Percentiles rank a stretch among this genome's conserved stretches.
phyloP scores from a whole-genome alignment of 2,329 filamentous ascomycete species.

The Apiospora arundinis region DNA sequence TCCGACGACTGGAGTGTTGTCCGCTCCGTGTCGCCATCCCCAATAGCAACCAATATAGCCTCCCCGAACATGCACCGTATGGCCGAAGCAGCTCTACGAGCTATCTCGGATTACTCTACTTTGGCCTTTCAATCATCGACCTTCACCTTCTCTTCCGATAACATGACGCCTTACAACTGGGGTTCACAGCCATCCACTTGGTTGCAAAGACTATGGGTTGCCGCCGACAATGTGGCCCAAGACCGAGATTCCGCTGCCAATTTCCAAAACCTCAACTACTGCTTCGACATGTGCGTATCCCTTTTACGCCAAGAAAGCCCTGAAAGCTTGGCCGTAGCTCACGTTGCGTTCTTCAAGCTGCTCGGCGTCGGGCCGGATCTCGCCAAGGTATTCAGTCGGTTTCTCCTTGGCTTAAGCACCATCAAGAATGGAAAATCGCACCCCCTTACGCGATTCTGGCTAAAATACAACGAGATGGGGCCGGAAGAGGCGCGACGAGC shows the following conservation, averaged over 20 bases:
- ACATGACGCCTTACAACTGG: not conserved
- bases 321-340: slow-evolving; percentile 1
- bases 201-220: slow-evolving; percentile 8
- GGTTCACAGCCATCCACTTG: not conserved
- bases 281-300: slow-evolving; percentile 21
- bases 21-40: not conserved
- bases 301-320: slow-evolving; percentile 20
- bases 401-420: slow-evolving; percentile 11
- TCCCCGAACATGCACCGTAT: not conserved
- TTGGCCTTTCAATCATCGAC: not conserved
- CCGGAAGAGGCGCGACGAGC: slow-evolving; percentile 15
- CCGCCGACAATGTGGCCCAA: slow-evolving; percentile 8
- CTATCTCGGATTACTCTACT: slow-evolving; percentile 4
- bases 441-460: slow-evolving; percentile 21
- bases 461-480: slow-evolving; percentile 3
- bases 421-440: slow-evolving; percentile 23
- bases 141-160: slow-evolving; percentile 2
- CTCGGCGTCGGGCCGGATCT: slow-evolving; percentile 22
- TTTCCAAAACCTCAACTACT: slow-evolving; percentile 21
- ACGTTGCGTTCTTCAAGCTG: slow-evolving; percentile 21
- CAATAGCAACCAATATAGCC: not conserved
- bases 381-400: slow-evolving; percentile 20
- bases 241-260: not conserved
- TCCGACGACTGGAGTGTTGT: not conserved
- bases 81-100: not conserved